Evolutionary conservation across 805 yeast genomes (phyloP), one percentile per base, ranked within the genome.

Genomic region (Zygoascus ofunaensis): DNA sequence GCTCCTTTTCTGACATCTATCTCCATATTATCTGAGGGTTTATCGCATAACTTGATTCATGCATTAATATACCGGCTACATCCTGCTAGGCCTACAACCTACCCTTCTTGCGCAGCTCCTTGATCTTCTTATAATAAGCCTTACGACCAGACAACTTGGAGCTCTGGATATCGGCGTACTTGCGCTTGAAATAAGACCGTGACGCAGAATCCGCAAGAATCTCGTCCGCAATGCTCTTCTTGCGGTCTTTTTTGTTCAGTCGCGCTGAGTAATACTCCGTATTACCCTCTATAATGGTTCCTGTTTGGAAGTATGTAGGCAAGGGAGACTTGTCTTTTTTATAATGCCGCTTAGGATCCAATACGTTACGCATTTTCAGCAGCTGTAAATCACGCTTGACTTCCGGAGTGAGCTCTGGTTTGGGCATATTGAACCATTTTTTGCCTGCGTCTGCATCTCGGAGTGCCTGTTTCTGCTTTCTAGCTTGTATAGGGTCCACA

Each of bases 281-380:
- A 51, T 80, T 78, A 36, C 87, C 90, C 54, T 83, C 92, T 21
- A 89, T 64, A 32, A 92, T 76, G 0, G 96, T 87, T 14, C 98
- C 98, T 54, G 84, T 75, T 47, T 90, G 92, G 61, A 92, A 87
- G 52, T 71, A 77, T 56, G 83, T 85, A 38, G 94, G 90, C 5
- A 73, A 71, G 41, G 71, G 72, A 26, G 55, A 55, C 82, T 87
- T 82, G 47, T 82, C 92, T 61, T 85, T 86, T 64, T 85, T 87
- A 65, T 92, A 92, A 64, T 87, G 95, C 55, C 97, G 76, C 65
- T 92, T 92, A 5, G 97, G 97, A 60, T 92, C 97, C 49, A 92
- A 71, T 7, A 87, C 95, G 45, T 83, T 82, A 64, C 98, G 78
- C 67, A 90, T 85, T 57, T 86, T 80, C 48, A 92, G 70, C 14